Evolutionary conservation across 2,329 filamentous ascomycete species (phyloP), one percentile per base, ranked within the genome.

Genomic region (Neopestalotiopsis sp.): DNA sequence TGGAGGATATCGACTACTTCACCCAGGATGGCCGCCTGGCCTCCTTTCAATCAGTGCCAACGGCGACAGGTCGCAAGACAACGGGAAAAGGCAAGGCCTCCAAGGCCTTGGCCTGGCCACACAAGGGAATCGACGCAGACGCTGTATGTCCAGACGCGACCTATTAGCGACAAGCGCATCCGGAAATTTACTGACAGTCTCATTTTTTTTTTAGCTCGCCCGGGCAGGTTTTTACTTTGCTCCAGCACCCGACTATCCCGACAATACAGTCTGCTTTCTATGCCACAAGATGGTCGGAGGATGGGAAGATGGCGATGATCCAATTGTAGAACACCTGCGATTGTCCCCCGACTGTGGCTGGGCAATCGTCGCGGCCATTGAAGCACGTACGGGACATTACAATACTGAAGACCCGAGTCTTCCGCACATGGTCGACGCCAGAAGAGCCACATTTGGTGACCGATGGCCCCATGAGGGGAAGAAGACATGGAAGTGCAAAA

Each of bases 381-480:
- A 91, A 72, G 86, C 88, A 6, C 87, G 89, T 14, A 81, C 90
- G 32, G 86, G 86, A 67, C 89, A 91, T 58, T 89, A 90, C 67
- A 86, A 84, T 65, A 84, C 91, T 73, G 89, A 94, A 71, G 92
- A 98, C 75, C 96, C 96, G 0, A 88, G 89, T 66, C 88, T 90
- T 66, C 84, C 90, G 6, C 84, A 86, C 67, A 92, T 98, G 86
- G 82, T 63, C 28, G 64, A 67, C 6, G 63, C 67, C 14, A 68
- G 67, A 34, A 68, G 65, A 30, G 67, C 67, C 17, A 99, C 96
- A 0, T 99, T 98, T 80, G 89, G 85, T n/a, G 88, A 88, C 14
- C 86, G 86, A 73, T 99, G 96, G 96, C 94, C 95, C 0, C 93
- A 99, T 75, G 95, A 99, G 72, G 85, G 85, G 2, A 97, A 96